Base-by-base conservation (phyloP, 257 asterid genomes). In the Mentha longifolia region DNA sequence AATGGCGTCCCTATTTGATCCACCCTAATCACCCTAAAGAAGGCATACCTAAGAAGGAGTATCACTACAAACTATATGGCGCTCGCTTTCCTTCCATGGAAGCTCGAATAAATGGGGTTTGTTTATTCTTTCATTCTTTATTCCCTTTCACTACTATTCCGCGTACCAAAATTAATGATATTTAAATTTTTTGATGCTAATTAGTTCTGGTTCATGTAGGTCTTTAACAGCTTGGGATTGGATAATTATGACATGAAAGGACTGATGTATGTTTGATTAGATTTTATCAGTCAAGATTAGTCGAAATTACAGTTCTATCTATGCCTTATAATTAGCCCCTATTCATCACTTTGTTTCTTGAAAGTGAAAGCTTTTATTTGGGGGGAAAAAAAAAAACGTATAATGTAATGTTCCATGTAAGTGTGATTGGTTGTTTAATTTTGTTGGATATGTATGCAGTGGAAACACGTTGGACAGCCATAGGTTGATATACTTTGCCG, bases 21-120 rank as follows among this genome's bases (percentile, higher is more conserved):
- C 69, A 87, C 50, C 97, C 95, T 30, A 76, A 85, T 42, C 95
- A 93, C 0, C 86, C 98, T 16, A 87, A 83, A 69, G 92, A 87
- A 75, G 96, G 96, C 0, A 75, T 85, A 1, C 78, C 67, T 45
- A 92, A 92, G 92, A 83, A 74, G 85, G 90, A 92, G 10, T 85
- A 67, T 62, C 86, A 79, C 76, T 62, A 69, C 71, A 71, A 57
- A 1, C 81, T 78, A 65, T 88, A 85, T 76, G 98, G 98, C 35
- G 62, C 88, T 68, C 89, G 84, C 69, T 81, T 80, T 52, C 79
- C 77, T 28, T 95, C 85, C 74, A 77, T 90, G 75, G 81, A 76
- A 51, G 31, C 85, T 46, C 82, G 87, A 70, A 90, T 90, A 95
- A 6, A 93, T 2, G 90, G 90, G 97, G 98, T 22, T 22, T 22